Evolutionary conservation across 768 basidiomycete species (phyloP).

Genomic region (Suillus clintonianus): DNA sequence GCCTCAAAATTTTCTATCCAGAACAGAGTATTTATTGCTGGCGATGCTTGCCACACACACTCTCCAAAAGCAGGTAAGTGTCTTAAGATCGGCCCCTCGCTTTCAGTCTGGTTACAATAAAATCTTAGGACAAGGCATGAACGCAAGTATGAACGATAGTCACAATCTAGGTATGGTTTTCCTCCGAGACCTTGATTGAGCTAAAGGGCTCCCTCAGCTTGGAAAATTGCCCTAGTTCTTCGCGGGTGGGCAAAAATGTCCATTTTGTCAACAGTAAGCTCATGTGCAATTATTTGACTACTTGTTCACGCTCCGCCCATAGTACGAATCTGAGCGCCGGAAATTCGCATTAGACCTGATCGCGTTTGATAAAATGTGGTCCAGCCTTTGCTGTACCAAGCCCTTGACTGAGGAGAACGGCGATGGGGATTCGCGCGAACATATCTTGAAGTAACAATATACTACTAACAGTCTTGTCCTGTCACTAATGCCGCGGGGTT

Average conservation of each 20-base stretch:
- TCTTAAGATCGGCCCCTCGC: not conserved
- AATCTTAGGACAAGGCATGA: constrained; percentile 52
- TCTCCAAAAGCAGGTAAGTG: constrained; percentile 42
- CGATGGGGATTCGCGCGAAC: constrained; percentile 41
- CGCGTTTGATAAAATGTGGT: constrained; percentile 52
- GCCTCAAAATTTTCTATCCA: constrained; percentile 48
- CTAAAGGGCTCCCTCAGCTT: constrained; percentile 31
- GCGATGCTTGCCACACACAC: constrained; percentile 53
- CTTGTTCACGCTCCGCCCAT: not conserved
- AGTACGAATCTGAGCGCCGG: constrained; percentile 57
- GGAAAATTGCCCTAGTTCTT: constrained; percentile 53
- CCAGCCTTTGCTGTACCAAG: constrained; percentile 54
- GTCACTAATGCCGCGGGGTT: not conserved
- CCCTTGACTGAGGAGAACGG: constrained; percentile 38
- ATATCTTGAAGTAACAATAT: constrained; percentile 43
- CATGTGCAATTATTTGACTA: not conserved
- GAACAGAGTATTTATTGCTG: constrained; percentile 57
- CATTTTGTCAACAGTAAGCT: constrained; percentile 45
- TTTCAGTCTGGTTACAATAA: constrained; percentile 13
- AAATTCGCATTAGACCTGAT: constrained; percentile 57
- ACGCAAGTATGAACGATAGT: constrained; percentile 53
- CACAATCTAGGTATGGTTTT: constrained; percentile 47
- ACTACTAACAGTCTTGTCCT: not conserved
- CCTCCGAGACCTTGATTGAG: not conserved
- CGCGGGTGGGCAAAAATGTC: constrained; percentile 47